Evolutionary conservation across 2,329 filamentous ascomycete genomes (phyloP).

Genomic region (Incumbomyces delicatus): DNA sequence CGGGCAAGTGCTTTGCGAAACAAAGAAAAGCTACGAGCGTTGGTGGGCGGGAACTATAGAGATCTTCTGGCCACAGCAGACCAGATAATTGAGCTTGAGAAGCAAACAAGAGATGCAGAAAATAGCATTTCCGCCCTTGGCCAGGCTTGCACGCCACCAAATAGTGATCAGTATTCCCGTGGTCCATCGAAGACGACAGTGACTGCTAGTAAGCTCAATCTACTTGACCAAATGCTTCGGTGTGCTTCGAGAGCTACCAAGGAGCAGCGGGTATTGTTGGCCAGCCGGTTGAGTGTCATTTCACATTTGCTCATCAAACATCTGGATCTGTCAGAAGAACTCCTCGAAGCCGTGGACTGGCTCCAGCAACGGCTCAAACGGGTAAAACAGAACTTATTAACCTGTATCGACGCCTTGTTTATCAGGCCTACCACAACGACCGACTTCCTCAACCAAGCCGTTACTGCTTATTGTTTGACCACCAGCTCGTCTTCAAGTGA

Average conservation of each 20-base stretch:
- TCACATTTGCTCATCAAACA: constrained; percentile 66
- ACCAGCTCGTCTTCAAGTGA: constrained; percentile 73
- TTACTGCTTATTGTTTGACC: constrained; percentile 73
- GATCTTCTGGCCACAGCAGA: constrained; percentile 87
- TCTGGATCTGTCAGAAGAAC: constrained; percentile 45
- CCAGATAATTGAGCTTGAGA: constrained; percentile 82
- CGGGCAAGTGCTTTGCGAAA: constrained; percentile 53
- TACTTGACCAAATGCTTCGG: constrained; percentile 39
- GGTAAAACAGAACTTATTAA: constrained; percentile 55
- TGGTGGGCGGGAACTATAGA: constrained; percentile 66
- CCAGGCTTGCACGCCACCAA: constrained; percentile 59
- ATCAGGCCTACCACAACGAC: constrained; percentile 34
- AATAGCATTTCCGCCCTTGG: constrained; percentile 62
- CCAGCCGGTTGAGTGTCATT: constrained; percentile 65
- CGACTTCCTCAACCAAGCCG: constrained; percentile 54
- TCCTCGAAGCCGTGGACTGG: constrained; percentile 48
- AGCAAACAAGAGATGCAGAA: constrained; percentile 66
- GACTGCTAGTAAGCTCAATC: constrained; percentile 42
- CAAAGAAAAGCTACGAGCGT: constrained; percentile 54
- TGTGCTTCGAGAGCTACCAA: constrained; percentile 43
- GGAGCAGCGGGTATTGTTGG: constrained; percentile 41
- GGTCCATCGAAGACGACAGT: constrained; percentile 8
- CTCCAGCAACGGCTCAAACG: constrained; percentile 54
- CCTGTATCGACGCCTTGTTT: constrained; percentile 50
- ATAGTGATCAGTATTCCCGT: constrained; percentile 1